A percentile compares a stretch with the other conserved stretches of the same genome.
Conservation (phyloP, 2,329 filamentous ascomycete genomes). For the Calonectria henricotiae region DNA sequence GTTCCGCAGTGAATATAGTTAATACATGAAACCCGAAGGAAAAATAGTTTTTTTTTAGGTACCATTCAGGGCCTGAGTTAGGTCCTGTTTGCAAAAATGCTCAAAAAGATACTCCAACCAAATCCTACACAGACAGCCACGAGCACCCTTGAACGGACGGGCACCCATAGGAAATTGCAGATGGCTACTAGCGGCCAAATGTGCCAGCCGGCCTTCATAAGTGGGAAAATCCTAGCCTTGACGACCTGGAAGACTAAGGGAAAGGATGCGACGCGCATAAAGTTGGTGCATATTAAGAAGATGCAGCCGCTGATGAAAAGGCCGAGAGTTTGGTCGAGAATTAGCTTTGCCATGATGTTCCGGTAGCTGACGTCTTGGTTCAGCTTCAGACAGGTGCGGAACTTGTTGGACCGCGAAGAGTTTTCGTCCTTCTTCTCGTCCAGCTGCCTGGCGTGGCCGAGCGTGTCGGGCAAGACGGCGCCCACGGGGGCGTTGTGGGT, state of each 20-base stretch:
- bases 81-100: slow-evolving; percentile 54
- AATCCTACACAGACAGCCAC: slow-evolving; percentile 59
- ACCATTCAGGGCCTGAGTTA: slow-evolving; percentile 5
- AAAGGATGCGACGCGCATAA: slow-evolving; percentile 52
- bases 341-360: slow-evolving; percentile 56
- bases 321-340: slow-evolving; percentile 59
- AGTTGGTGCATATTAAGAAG: slow-evolving; percentile 58
- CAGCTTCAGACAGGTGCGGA: slow-evolving; percentile 43
- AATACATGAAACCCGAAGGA: slow-evolving; percentile 3
- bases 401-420: slow-evolving; percentile 16
- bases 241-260: slow-evolving; percentile 52
- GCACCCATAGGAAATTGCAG: slow-evolving; percentile 58
- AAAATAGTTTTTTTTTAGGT: not conserved
- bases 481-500: slow-evolving; percentile 49
- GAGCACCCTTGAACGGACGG: slow-evolving; percentile 57
- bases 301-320: slow-evolving; percentile 56
- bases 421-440: slow-evolving; percentile 50
- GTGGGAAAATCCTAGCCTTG: slow-evolving; percentile 50
- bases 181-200: slow-evolving; percentile 59
- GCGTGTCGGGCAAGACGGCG: slow-evolving; percentile 45
- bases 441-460: slow-evolving; percentile 40
- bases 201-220: slow-evolving; percentile 58
- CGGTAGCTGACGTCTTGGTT: slow-evolving; percentile 55
- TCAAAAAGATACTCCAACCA: slow-evolving; percentile 59
- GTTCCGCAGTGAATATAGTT: slow-evolving; percentile 2